Conservation (phyloP, 331 rosid genomes). For the Dryas integrifolia region DNA sequence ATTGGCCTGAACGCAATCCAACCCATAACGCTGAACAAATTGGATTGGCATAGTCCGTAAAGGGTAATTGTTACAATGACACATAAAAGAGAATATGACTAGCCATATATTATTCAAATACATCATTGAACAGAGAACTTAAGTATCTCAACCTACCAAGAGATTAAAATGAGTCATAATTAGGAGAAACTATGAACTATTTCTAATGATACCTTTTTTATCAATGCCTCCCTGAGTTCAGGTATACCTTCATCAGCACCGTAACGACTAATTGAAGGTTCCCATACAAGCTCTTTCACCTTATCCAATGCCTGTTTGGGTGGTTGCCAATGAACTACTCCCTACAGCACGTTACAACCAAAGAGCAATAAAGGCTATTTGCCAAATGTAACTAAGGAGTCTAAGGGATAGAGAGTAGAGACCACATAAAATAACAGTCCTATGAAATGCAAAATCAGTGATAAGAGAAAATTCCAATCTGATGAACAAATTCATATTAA, state of each 20-base stretch:
- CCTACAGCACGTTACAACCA: constrained; percentile 45
- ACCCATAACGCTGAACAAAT: not conserved
- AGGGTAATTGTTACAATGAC: not conserved
- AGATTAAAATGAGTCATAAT: not conserved
- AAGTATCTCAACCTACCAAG: not conserved
- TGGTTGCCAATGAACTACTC: constrained; percentile 92
- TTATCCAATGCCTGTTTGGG: constrained; percentile 74
- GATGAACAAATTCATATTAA: not conserved
- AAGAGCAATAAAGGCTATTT: constrained; percentile 19
- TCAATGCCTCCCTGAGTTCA: constrained; percentile 72
- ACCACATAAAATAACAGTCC: constrained; percentile 7
- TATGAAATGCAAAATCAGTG: not conserved
- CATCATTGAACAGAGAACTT: not conserved
- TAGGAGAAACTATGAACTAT: not conserved
- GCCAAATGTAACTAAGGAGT: constrained; percentile 7
- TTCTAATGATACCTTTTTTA: constrained; percentile 48
- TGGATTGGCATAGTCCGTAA: not conserved
- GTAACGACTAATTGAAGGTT: constrained; percentile 81
- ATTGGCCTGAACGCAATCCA: not conserved
- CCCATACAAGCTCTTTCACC: constrained; percentile 73
- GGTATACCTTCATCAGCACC: constrained; percentile 89
- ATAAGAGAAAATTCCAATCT: not conserved
- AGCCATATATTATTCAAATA: not conserved
- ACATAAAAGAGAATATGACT: not conserved
- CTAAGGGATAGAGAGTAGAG: not conserved